These are phyloP conservation scores for Xylariaceae sp. DNA, from an alignment of 2,329 filamentous ascomycete genomes.

Conservation along the genomic window DNA sequence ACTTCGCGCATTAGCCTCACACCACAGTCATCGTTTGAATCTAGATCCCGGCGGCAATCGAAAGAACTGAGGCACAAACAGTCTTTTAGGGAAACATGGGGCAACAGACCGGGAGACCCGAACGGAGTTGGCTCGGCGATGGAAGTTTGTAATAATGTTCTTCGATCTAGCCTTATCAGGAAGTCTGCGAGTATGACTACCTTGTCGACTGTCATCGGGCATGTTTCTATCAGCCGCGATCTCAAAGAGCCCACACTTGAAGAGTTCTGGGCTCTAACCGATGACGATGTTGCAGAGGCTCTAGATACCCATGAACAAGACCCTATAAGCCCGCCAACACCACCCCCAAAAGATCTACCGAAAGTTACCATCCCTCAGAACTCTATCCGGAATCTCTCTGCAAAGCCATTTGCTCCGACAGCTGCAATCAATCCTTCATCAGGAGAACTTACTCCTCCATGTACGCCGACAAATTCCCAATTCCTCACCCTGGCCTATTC, in stretches of 20 bases:
- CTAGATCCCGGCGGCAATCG: neutral
- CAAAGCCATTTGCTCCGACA: constrained; percentile 11
- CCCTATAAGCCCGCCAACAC: constrained; percentile 30
- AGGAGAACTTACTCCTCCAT: constrained; percentile 34
- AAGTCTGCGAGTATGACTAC: constrained; percentile 34
- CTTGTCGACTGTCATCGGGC: constrained; percentile 30
- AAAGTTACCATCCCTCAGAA: constrained; percentile 15
- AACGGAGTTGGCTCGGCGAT: neutral
- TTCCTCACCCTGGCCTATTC: constrained; percentile 51
- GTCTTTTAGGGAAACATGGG: constrained; percentile 32
- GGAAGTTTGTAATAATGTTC: constrained; percentile 11
- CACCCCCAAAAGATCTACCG: constrained; percentile 31
- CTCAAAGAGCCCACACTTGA: constrained; percentile 55
- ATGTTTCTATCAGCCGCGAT: constrained; percentile 37
- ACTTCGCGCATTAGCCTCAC: constrained; percentile 17
- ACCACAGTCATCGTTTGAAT: constrained; percentile 9
- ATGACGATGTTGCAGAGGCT: constrained; percentile 61
- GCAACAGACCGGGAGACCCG: constrained; percentile 27
- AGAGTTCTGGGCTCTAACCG: constrained; percentile 57
- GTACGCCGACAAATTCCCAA: constrained; percentile 34
- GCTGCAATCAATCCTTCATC: constrained; percentile 15
- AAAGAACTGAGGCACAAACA: neutral
- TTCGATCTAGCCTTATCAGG: constrained; percentile 24
- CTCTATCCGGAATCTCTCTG: constrained; percentile 14
- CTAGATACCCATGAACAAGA: constrained; percentile 22